These are phyloP conservation scores for Diaporthe ilicicola DNA, from an alignment of 2,329 filamentous ascomycete species.

Conservation along the genomic window DNA sequence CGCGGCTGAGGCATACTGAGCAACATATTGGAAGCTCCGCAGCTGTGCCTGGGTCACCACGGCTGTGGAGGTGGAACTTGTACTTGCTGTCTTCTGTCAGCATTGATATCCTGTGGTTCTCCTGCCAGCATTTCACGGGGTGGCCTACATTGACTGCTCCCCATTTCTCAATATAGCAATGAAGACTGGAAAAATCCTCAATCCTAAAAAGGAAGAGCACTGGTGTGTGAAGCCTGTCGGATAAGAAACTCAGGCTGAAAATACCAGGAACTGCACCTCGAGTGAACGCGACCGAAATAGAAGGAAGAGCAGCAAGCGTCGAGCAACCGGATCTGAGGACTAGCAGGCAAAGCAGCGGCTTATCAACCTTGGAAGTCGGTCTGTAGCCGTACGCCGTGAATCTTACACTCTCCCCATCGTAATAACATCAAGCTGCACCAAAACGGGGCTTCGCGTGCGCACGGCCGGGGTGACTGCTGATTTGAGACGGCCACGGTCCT, in stretches of 20 bases:
- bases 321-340: not conserved
- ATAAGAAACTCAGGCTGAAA: not conserved
- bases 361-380: conserved; percentile 1
- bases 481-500: conserved; percentile 5
- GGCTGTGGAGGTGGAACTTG: not conserved
- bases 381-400: not conserved
- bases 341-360: not conserved
- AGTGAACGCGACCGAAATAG: not conserved
- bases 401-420: not conserved
- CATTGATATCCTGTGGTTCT: too few relatives aligned
- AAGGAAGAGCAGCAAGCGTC: not conserved
- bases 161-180: not conserved
- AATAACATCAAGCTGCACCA: not conserved
- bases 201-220: not conserved
- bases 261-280: not conserved
- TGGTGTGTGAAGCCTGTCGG: not conserved
- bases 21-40: conserved; percentile 35
- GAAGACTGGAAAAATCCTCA: not conserved
- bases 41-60: conserved; percentile 22
- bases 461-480: not conserved
- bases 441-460: not conserved
- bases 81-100: not conserved
- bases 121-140: not conserved
- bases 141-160: conserved; percentile 4
- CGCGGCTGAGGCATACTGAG: conserved; percentile 37